Evolutionary conservation across 2,329 filamentous ascomycete species (phyloP).

Genomic region (Diaporthe sp.): DNA sequence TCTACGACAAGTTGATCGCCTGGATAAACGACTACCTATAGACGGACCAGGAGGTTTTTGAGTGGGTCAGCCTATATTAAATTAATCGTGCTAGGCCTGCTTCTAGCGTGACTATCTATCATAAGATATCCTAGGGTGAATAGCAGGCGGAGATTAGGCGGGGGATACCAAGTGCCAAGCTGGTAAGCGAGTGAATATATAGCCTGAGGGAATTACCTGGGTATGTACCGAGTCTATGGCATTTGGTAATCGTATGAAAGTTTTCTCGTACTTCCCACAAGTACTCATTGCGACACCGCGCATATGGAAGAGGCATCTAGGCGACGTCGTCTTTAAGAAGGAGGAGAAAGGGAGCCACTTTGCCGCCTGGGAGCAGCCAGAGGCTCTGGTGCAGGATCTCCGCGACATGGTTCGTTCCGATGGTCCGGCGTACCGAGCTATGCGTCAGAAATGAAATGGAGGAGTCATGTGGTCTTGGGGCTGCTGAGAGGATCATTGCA

Average conservation of each 20-base stretch:
- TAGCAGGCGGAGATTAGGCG: slow-evolving; percentile 51
- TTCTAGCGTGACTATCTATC: too few relatives aligned
- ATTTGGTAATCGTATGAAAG: background rate
- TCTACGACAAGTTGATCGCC: too few relatives aligned
- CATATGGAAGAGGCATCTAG: slow-evolving; percentile 69
- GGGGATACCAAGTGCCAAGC: slow-evolving; percentile 29
- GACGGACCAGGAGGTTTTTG: slow-evolving; percentile 74
- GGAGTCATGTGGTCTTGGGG: too few relatives aligned
- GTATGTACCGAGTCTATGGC: background rate
- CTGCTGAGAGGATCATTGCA: too few relatives aligned
- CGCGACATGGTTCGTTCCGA: slow-evolving; percentile 66
- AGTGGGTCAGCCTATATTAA: slow-evolving; percentile 82
- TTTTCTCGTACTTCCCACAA: slow-evolving; percentile 63
- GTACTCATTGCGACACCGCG: slow-evolving; percentile 68
- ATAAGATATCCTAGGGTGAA: slow-evolving; percentile 63
- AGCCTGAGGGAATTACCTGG: background rate
- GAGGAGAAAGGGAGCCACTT: slow-evolving; percentile 69
- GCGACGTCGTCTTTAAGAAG: slow-evolving; percentile 69
- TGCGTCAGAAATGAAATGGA: background rate
- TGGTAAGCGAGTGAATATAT: background rate
- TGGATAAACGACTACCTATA: too few relatives aligned
- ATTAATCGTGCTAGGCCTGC: too few relatives aligned
- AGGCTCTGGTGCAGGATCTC: slow-evolving; percentile 66
- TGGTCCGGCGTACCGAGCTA: background rate
- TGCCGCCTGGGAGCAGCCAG: slow-evolving; percentile 71